These are phyloP conservation scores for Aspergillus heteromorphus DNA, from an alignment of 495 filamentous ascomycete genomes.

Conservation along the genomic window DNA sequence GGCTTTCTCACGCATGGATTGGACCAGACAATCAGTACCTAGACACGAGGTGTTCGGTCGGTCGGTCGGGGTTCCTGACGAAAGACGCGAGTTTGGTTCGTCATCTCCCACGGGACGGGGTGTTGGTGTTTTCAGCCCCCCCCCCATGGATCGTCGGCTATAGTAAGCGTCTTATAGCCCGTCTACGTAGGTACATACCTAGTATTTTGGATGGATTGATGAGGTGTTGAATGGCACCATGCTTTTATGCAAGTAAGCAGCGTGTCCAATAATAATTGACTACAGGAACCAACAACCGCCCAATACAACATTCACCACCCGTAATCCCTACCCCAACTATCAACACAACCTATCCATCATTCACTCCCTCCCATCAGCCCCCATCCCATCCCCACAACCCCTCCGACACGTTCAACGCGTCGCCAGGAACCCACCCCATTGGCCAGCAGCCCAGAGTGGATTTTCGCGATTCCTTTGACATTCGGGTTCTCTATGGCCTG, in stretches of 20 bases:
- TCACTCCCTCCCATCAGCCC: background rate
- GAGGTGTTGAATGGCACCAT: no score
- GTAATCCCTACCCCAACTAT: no score
- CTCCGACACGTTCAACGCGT: background rate
- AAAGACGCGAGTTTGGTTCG: no score
- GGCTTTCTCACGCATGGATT: no score
- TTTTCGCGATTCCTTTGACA: conserved; percentile 8
- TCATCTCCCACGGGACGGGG: no score
- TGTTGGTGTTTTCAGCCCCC: no score
- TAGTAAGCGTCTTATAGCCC: background rate
- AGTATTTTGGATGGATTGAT: no score
- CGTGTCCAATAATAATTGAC: background rate
- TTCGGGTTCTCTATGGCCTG: background rate
- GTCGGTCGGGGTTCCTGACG: no score
- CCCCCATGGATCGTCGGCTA: background rate
- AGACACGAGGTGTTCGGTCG: no score
- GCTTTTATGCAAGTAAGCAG: background rate
- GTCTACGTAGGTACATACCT: no score
- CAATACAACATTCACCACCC: background rate
- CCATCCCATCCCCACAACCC: background rate
- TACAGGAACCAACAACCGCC: background rate
- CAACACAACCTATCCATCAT: background rate
- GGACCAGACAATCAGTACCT: no score
- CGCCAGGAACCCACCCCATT: background rate
- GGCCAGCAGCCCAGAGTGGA: background rate